Conservation (phyloP, 345 rosid species). For the Eucalyptus pauciflora region DNA sequence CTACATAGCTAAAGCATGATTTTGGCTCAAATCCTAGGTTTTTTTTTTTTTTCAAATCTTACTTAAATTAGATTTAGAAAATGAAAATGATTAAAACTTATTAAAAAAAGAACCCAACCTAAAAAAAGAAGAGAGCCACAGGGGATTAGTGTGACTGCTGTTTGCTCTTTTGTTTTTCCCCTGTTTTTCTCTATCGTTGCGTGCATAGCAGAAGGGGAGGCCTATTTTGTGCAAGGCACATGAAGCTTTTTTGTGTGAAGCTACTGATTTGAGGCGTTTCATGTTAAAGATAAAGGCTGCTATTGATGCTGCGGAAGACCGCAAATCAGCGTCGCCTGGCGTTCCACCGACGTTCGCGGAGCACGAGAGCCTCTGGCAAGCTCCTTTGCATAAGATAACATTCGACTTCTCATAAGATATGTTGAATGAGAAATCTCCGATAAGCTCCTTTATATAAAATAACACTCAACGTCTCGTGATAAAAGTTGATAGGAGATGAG, state of each 20-base stretch:
- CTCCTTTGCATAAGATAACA: neutral
- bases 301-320: rapidly evolving
- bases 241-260: rapidly evolving
- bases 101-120: neutral
- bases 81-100: neutral
- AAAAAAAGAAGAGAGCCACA: rapidly evolving
- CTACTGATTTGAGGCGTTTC: neutral
- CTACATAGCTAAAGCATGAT: neutral
- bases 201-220: neutral
- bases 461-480: neutral
- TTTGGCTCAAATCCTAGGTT: neutral
- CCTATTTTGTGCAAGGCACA: neutral
- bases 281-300: neutral
- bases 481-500: neutral
- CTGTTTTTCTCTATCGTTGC: neutral
- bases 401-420: too few relatives aligned
- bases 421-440: too few relatives aligned
- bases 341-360: neutral
- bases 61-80: neutral
- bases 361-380: neutral
- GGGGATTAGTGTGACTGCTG: neutral
- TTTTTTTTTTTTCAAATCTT: neutral
- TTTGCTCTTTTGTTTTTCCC: neutral
- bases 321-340: neutral
- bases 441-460: too few relatives aligned